Base-by-base conservation (phyloP, 2,329 filamentous ascomycete genomes). In the Clonostachys byssicola region DNA sequence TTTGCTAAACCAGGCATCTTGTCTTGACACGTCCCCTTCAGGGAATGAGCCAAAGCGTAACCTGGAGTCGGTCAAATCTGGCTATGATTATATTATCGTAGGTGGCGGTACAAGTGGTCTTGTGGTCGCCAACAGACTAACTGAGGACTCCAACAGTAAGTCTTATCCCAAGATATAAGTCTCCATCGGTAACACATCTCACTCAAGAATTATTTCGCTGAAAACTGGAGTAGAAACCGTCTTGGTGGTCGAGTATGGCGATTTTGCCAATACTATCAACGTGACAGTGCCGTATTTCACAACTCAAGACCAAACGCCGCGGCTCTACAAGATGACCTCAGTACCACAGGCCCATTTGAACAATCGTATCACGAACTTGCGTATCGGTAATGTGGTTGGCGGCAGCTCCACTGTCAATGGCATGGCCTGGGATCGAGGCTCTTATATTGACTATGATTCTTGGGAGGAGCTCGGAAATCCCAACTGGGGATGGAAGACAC, bases 381-480 rank as follows among this genome's bases (percentile, higher is more conserved):
- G 54, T 7, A 54, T 57, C 0, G 60, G 60, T 1, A 58, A 54
- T 4, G 54, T 54, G 3, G 51, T 65, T 2, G 63, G 63, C 2
- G 63, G 63, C 6, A 54, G 60, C 17, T 59, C 59, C 5, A 55
- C 55, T 1, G 51, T 65, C 20, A 65, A 65, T 20, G 58, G 57
- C 5, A 62, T 65, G 61, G 55, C 51, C 18, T 61, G 54, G 38
- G 56, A 60, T 14, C 54, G 59, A 1, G 60, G 59, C 3, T 59
- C 60, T 1, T 46, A 47, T 0, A 47, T 50, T 2, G 60, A 62
- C 38, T 63, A 62, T 36, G 56, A 71, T 43, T 54, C 60, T 3
- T 71, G 68, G 68, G 63, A 63, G 20, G 57, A 56, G 0, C 50
- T 70, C 1, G 68, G 67, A 0, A 71, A 71, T 34, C 52, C 59